phyloP scores from a whole-genome alignment of 768 basidiomycete genomes.

The Neoboletus brunneissimus region DNA sequence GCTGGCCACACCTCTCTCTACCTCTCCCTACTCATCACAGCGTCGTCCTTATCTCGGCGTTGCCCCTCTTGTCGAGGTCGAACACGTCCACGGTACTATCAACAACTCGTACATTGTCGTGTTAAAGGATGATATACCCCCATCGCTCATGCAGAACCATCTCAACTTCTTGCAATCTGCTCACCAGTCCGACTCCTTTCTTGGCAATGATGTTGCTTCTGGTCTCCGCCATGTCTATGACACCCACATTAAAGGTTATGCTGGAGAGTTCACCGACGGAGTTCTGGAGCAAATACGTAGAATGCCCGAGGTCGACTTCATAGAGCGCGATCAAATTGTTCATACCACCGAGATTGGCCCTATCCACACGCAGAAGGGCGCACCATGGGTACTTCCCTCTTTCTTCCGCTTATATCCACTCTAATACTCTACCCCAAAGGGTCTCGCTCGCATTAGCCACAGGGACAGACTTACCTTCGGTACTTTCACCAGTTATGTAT shows the following conservation, averaged over 20 bases:
- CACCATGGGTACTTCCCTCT: slow-evolving; percentile 72
- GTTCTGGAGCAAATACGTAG: slow-evolving; percentile 75
- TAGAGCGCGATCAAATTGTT: slow-evolving; percentile 96
- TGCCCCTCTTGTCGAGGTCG: slow-evolving; percentile 57
- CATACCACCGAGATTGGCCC: slow-evolving; percentile 43
- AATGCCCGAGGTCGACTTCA: slow-evolving; percentile 86
- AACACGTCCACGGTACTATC: slow-evolving; percentile 68
- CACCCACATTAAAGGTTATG: slow-evolving; percentile 70
- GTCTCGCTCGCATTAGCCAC: slow-evolving; percentile 94
- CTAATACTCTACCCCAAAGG: slow-evolving; percentile 53
- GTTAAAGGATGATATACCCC: slow-evolving; percentile 67
- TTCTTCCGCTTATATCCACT: neutral
- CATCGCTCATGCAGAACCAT: slow-evolving; percentile 65
- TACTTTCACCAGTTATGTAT: slow-evolving; percentile 84
- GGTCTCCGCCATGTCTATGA: slow-evolving; percentile 78
- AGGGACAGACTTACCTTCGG: slow-evolving; percentile 67
- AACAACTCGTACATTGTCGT: slow-evolving; percentile 95
- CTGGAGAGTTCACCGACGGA: slow-evolving; percentile 69
- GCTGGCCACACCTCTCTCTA: slow-evolving; percentile 46
- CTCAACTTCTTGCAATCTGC: slow-evolving; percentile 69
- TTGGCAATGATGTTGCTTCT: slow-evolving; percentile 42
- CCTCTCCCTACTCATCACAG: slow-evolving; percentile 33
- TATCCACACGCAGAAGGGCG: slow-evolving; percentile 50
- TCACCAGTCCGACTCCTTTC: slow-evolving; percentile 53
- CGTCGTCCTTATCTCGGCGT: slow-evolving; percentile 46